Conservation (phyloP, 352 stramenopile species). For the Pythium oligandrum region DNA sequence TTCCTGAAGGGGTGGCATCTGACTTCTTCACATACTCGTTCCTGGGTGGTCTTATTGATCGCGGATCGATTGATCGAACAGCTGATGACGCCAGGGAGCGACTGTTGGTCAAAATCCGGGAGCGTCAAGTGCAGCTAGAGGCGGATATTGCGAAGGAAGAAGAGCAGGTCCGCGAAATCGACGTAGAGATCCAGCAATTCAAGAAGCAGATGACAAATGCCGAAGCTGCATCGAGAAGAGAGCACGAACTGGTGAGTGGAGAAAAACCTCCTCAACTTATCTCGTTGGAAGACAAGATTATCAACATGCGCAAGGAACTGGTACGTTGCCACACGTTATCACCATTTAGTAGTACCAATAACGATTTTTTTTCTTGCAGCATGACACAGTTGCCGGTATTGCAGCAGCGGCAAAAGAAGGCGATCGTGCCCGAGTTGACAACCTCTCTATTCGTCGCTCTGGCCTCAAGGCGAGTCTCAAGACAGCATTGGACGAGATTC, state of each 20-base stretch:
- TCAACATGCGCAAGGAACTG: constrained; percentile 58
- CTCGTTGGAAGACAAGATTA: constrained; percentile 74
- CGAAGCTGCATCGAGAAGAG: constrained; percentile 53
- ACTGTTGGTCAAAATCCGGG: constrained; percentile 53
- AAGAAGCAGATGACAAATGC: constrained; percentile 60
- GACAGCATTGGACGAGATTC: constrained; percentile 61
- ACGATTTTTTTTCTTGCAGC: constrained; percentile 16
- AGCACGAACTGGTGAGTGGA: constrained; percentile 77
- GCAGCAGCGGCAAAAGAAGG: constrained; percentile 33
- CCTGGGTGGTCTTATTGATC: constrained; percentile 49
- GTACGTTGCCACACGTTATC: constrained; percentile 16
- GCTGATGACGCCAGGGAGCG: constrained; percentile 53
- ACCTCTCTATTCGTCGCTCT: constrained; percentile 48
- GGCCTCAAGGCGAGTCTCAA: constrained; percentile 58
- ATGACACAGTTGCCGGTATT: constrained; percentile 49
- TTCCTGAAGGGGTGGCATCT: constrained; percentile 34
- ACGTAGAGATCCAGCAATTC: constrained; percentile 68
- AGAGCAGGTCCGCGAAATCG: constrained; percentile 38
- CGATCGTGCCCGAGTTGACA: constrained; percentile 41
- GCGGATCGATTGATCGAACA: constrained; percentile 57
- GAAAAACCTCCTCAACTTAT: constrained; percentile 74
- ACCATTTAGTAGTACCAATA: too few species aligned
- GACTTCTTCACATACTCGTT: constrained; percentile 73
- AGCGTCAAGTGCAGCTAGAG: constrained; percentile 42
- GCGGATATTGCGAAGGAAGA: constrained; percentile 61